Conservation (phyloP, 169 alveolate genomes). For the Eimeria maxima region DNA sequence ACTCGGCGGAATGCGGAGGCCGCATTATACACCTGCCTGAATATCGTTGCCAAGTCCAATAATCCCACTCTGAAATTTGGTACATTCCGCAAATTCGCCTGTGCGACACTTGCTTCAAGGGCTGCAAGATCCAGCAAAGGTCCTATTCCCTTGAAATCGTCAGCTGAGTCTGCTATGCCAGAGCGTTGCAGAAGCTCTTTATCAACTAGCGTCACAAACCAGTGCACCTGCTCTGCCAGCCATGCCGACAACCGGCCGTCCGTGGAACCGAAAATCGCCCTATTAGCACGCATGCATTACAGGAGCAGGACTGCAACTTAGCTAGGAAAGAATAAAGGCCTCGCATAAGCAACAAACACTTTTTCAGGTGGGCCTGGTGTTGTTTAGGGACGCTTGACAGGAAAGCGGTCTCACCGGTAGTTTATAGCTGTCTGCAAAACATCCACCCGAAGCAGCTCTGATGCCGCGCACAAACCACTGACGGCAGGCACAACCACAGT, state of each 20-base stretch:
- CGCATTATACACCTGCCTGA: constrained; percentile 35
- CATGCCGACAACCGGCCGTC: constrained; percentile 62
- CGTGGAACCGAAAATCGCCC: constrained; percentile 72
- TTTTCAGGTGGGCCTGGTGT: not conserved
- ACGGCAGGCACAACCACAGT: not conserved
- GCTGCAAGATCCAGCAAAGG: constrained; percentile 17
- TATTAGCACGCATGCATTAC: not conserved
- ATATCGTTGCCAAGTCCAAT: constrained; percentile 58
- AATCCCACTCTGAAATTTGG: constrained; percentile 37
- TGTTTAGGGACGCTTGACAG: not conserved
- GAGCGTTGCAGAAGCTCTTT: constrained; percentile 37
- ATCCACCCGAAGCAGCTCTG: constrained; percentile 70
- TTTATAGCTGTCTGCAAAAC: constrained; percentile 61
- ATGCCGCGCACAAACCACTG: constrained; percentile 72
- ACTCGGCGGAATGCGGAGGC: constrained; percentile 69
- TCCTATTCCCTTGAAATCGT: too few species aligned
- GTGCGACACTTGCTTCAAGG: not conserved
- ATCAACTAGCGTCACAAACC: constrained; percentile 38
- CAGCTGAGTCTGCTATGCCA: not conserved
- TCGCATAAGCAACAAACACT: not conserved
- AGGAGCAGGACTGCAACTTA: not conserved
- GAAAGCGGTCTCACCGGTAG: constrained; percentile 48
- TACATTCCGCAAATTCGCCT: not conserved
- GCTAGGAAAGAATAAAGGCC: not conserved
- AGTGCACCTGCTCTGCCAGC: constrained; percentile 74